These are phyloP conservation scores for Calonectria pauciramosa DNA, from an alignment of 2,329 filamentous ascomycete genomes.

Conservation along the genomic window DNA sequence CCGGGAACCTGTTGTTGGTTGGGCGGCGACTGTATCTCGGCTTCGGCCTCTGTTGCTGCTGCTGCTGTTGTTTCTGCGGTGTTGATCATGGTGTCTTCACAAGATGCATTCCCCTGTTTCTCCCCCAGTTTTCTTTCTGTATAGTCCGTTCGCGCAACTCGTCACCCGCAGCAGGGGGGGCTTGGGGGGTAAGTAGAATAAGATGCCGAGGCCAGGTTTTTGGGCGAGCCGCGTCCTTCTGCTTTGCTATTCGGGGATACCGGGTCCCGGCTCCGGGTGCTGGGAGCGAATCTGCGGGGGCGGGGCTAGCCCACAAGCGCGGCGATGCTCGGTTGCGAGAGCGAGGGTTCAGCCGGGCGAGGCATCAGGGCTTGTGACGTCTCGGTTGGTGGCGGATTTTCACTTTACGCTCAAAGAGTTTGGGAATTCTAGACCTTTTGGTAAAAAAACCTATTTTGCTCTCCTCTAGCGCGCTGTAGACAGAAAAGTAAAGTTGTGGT, in stretches of 20 bases:
- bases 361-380: neutral
- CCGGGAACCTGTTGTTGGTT: neutral
- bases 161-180: neutral
- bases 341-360: neutral
- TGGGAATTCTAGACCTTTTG: neutral
- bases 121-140: neutral
- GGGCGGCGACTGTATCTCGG: neutral
- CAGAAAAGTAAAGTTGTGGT: neutral
- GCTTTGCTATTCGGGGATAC: slow-evolving; percentile 20
- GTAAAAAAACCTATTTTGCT: neutral
- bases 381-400: neutral
- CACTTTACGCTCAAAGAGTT: neutral
- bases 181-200: neutral
- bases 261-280: slow-evolving; percentile 23
- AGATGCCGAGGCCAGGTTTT: slow-evolving; percentile 23
- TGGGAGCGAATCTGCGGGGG: slow-evolving; percentile 15
- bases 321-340: slow-evolving; percentile 6
- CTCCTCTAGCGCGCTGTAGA: neutral
- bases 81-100: slow-evolving; percentile 14
- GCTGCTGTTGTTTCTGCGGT: neutral
- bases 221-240: neutral
- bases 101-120: neutral
- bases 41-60: neutral
- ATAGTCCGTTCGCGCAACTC: neutral
- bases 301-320: neutral